Evolutionary conservation across 139 green algal genomes (phyloP).

Genomic region (Tetradesmus lagerheimii): DNA sequence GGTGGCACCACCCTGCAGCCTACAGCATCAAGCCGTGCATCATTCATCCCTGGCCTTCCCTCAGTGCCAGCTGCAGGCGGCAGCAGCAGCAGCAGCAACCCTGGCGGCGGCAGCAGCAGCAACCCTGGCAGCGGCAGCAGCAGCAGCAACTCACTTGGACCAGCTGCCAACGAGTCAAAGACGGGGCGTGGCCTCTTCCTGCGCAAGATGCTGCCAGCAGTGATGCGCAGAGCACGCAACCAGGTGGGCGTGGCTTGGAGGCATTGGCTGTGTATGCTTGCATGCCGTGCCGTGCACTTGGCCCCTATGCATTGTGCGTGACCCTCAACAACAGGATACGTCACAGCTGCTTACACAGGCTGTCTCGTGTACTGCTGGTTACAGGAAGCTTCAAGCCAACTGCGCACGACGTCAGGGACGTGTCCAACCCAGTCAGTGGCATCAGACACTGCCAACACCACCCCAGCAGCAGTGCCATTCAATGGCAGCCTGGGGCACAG

Average conservation of each 20-base stretch:
- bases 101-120: too few relatives aligned
- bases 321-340: background rate
- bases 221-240: background rate
- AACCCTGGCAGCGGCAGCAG: too few relatives aligned
- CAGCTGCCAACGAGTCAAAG: background rate
- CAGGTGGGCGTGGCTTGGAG: background rate
- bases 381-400: background rate
- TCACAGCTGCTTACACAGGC: background rate
- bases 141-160: background rate
- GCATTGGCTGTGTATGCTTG: too few relatives aligned
- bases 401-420: background rate
- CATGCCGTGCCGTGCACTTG: too few relatives aligned
- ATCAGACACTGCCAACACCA: background rate
- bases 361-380: background rate
- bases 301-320: too few relatives aligned
- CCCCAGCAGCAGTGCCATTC: background rate
- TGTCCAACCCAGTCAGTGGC: background rate
- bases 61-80: background rate
- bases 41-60: too few relatives aligned
- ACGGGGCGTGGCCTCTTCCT: too few relatives aligned
- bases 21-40: background rate
- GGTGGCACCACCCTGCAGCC: too few relatives aligned
- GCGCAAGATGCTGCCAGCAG: background rate
- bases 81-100: too few relatives aligned
- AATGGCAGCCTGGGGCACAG: background rate